Conservation (phyloP, 2,329 filamentous ascomycete species). For the Alternaria sp. region DNA sequence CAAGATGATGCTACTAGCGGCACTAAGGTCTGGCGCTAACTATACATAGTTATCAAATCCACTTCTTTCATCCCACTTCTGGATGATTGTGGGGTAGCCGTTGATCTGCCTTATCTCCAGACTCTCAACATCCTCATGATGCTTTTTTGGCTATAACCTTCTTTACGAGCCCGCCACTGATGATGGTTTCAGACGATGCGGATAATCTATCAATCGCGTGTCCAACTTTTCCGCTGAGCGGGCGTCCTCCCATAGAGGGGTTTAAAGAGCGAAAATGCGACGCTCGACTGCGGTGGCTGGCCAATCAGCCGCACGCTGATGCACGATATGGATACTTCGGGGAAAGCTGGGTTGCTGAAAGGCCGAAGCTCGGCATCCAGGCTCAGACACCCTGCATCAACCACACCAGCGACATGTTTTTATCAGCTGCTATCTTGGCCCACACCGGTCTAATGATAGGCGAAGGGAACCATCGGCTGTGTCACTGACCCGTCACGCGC, state of each 20-base stretch:
- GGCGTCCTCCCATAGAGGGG: conserved; percentile 35
- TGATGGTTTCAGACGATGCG: conserved; percentile 13
- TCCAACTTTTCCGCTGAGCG: conserved; percentile 34
- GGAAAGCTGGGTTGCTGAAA: conserved; percentile 10
- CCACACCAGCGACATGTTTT: conserved; percentile 29
- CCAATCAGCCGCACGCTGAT: conserved; percentile 30
- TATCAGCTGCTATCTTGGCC: conserved; percentile 39
- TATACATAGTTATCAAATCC: conserved; percentile 18
- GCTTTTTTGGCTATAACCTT: conserved; percentile 6
- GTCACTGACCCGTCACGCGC: conserved; percentile 29
- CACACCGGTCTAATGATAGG: conserved; percentile 24
- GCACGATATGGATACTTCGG: conserved; percentile 21
- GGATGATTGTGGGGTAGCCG: conserved; percentile 24
- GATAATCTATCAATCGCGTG: conserved; percentile 12
- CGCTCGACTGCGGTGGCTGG: conserved; percentile 5
- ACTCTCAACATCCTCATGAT: conserved; percentile 14
- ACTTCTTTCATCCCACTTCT: conserved; percentile 17
- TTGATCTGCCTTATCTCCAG: conserved; percentile 18
- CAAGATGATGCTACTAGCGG: conserved; percentile 28
- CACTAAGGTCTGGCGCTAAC: conserved; percentile 5
- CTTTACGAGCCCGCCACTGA: conserved; percentile 6
- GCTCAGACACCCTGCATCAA: conserved; percentile 21
- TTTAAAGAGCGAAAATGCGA: conserved; percentile 11
- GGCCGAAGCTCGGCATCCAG: conserved; percentile 33
- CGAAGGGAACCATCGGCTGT: conserved; percentile 35